phyloP scores from a whole-genome alignment of 345 rosid species.

The Raphanus sativus region DNA sequence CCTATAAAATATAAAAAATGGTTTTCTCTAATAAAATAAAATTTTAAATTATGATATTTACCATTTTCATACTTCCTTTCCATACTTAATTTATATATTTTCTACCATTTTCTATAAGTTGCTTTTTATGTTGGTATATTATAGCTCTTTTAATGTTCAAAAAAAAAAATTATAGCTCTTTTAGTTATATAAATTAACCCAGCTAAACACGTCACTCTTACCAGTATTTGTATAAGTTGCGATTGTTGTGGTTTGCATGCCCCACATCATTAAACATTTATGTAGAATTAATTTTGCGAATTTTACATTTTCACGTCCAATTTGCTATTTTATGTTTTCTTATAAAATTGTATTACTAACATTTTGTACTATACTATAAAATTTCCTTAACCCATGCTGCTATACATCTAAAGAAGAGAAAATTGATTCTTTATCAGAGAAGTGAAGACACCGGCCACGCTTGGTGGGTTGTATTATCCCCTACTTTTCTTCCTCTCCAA shows the following conservation, averaged over 20 bases:
- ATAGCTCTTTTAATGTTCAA: too few species aligned
- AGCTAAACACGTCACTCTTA: background rate
- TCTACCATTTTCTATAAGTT: too few species aligned
- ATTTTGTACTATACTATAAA: background rate
- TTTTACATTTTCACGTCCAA: background rate
- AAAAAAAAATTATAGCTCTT: too few species aligned
- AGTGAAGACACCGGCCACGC: slow-evolving; percentile 31
- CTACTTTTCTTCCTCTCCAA: slow-evolving; percentile 53
- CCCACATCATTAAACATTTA: background rate
- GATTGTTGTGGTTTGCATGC: background rate
- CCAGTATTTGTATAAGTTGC: background rate
- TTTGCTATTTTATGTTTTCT: background rate
- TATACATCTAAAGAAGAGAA: background rate
- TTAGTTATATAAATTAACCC: too few species aligned
- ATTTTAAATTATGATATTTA: too few species aligned
- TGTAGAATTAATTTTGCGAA: background rate
- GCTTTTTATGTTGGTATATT: too few species aligned
- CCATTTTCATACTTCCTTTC: too few species aligned
- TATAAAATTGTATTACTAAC: background rate
- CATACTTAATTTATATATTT: too few species aligned
- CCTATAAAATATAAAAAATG: too few species aligned
- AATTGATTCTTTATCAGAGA: slow-evolving; percentile 25
- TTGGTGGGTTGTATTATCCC: slow-evolving; percentile 52
- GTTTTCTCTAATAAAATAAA: too few species aligned
- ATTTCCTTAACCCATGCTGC: background rate